Evolutionary conservation across 331 rosid species (phyloP), one percentile per base, ranked within the genome.

Genomic region (Rhamnella rubrinervis): DNA sequence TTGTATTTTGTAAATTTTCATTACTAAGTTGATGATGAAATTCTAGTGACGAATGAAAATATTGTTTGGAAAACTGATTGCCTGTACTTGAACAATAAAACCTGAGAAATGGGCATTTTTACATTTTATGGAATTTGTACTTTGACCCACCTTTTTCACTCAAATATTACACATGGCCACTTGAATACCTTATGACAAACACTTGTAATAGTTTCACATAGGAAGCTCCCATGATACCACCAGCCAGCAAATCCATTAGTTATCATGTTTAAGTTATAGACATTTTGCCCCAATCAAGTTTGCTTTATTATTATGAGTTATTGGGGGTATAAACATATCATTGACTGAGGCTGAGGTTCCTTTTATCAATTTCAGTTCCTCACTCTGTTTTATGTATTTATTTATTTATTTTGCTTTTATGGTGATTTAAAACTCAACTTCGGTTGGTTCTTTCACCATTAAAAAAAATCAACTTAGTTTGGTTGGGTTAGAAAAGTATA

Each of bases 401-500:
- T 40, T 40, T 40, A 3, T 40, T 44, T 44, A 44, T 44, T 44
- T 44, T 44, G 11, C 49, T 44, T 15, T 44, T 14, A 44, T 44
- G 49, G 7, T 9, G 49, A 44, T 44, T 44, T 12, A 44, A 4
- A 44, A 14, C 14, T 44, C 49, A 44, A 9, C 8, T 67, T 12
- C 5, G 2, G 11, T 20, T 16, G 10, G 5, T 56, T 40, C 4
- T 7, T 31, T 31, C 0, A 31, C 35, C 35, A 31, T 31, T 55
- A 4, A 6, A 25, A 14, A 21, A 13, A 1, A n/a, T n/a, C n/a
- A n/a, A n/a, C n/a, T n/a, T n/a, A n/a, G n/a, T n/a, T n/a, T 70
- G 59, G 58, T 59, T 69, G 55, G 59, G 39, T 70, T 59, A 49
- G 71, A 46, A 37, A 31, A 37, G 15, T 21, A 20, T 56, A 25